Conservation (phyloP, 1,139 yeast genomes). For the Nematodospora anomalae region DNA sequence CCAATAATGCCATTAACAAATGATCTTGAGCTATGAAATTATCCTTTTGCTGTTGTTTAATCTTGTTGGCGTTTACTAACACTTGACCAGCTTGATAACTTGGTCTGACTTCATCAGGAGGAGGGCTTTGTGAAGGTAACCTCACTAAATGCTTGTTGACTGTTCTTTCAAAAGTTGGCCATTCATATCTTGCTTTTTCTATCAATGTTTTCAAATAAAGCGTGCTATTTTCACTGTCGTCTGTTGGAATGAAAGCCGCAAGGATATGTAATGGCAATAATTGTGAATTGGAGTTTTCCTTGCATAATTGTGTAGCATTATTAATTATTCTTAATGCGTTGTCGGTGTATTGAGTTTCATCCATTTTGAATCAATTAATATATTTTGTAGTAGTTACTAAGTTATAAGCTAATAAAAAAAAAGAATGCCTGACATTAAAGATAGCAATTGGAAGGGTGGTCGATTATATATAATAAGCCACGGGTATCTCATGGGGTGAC, state of each 20-base stretch:
- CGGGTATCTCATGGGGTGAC: too few relatives aligned
- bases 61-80: constrained; percentile 66
- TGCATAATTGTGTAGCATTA: constrained; percentile 77
- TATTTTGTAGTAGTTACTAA: background rate
- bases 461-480: constrained; percentile 3
- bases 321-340: constrained; percentile 83
- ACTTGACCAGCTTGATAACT: constrained; percentile 71
- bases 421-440: background rate
- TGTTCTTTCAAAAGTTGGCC: constrained; percentile 73
- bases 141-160: constrained; percentile 82
- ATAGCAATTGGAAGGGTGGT: background rate
- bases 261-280: constrained; percentile 82
- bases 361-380: constrained; percentile 29
- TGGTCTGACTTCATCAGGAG: constrained; percentile 74
- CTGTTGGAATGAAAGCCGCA: constrained; percentile 85
- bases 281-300: constrained; percentile 81
- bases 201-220: constrained; percentile 79
- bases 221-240: constrained; percentile 61
- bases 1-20: constrained; percentile 77
- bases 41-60: constrained; percentile 87
- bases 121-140: constrained; percentile 83
- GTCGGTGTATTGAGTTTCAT: constrained; percentile 85
- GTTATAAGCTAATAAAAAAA: too few relatives aligned
- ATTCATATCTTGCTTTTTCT: constrained; percentile 87
- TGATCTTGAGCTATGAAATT: constrained; percentile 93